Conservation (phyloP, 1,139 yeast species). For the Geotrichum cucujoidarum region DNA sequence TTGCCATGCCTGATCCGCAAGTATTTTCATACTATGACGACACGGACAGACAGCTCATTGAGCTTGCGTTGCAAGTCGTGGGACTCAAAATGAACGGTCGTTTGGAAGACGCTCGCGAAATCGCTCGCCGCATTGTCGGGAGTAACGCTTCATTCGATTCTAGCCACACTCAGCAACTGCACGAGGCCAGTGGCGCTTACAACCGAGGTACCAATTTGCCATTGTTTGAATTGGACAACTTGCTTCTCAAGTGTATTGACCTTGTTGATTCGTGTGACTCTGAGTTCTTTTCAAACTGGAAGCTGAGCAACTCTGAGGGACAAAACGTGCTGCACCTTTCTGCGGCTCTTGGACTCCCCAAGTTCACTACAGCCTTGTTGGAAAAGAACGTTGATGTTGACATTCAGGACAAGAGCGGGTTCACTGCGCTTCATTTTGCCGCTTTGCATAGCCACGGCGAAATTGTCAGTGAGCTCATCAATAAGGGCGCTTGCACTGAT, state of each 20-base stretch:
- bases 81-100: conserved; percentile 91
- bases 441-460: conserved; percentile 63
- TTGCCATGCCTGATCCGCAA: conserved; percentile 42
- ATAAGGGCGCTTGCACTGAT: conserved; percentile 58
- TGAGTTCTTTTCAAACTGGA: conserved; percentile 59
- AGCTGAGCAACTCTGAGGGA: conserved; percentile 66
- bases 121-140: conserved; percentile 69
- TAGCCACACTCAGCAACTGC: conserved; percentile 4
- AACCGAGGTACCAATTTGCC: conserved; percentile 19
- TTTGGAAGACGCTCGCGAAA: conserved; percentile 81
- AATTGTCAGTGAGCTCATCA: conserved; percentile 49
- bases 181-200: conserved; percentile 2
- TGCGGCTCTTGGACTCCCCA: conserved; percentile 58
- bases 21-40: conserved; percentile 84
- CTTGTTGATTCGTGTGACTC: conserved; percentile 59
- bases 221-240: conserved; percentile 53
- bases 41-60: conserved; percentile 86
- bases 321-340: conserved; percentile 81
- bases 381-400: conserved; percentile 73
- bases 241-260: conserved; percentile 59
- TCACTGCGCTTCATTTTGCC: conserved; percentile 78
- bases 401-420: conserved; percentile 64
- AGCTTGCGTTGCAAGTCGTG: conserved; percentile 83
- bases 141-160: conserved; percentile 22
- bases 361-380: conserved; percentile 55